Conservation (phyloP, 176 grass and related monocot genomes). For the Pontederia crassipes region DNA sequence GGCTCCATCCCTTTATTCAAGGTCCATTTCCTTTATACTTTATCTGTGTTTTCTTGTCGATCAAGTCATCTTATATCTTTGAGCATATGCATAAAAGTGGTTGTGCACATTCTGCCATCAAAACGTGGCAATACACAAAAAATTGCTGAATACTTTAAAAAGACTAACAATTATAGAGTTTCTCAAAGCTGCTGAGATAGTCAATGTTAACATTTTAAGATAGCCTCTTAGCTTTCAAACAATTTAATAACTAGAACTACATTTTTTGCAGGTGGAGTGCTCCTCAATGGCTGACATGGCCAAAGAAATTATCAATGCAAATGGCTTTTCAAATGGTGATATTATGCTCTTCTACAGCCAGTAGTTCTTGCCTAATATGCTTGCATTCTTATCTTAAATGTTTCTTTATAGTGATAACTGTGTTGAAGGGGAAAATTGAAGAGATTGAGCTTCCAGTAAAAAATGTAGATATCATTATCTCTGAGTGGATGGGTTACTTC, state of each 20-base stretch:
- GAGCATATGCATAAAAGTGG: neutral
- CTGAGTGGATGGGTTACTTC: conserved; percentile 99
- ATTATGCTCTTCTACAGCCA: conserved; percentile 4
- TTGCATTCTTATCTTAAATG: conserved; percentile 1
- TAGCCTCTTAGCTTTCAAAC: neutral
- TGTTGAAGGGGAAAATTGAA: conserved; percentile 94
- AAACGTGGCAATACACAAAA: too few relatives aligned
- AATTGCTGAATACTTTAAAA: too few relatives aligned
- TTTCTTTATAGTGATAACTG: conserved; percentile 67
- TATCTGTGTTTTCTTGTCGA: neutral
- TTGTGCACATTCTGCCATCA: too few relatives aligned
- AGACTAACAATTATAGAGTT: too few relatives aligned
- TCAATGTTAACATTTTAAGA: too few relatives aligned
- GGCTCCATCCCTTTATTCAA: neutral
- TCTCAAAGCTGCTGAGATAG: too few relatives aligned
- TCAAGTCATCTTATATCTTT: neutral
- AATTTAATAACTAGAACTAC: conserved; percentile 9
- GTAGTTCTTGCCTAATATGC: neutral
- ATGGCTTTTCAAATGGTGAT: conserved; percentile 79
- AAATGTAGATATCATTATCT: conserved; percentile 88
- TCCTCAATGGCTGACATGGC: conserved; percentile 98
- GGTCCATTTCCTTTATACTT: neutral
- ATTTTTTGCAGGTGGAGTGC: conserved; percentile 70
- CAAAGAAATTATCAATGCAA: conserved; percentile 77
- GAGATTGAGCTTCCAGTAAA: conserved; percentile 86